Evolutionary conservation across 208 protist genomes (phyloP).

Genomic region (Crithidia bombi): DNA sequence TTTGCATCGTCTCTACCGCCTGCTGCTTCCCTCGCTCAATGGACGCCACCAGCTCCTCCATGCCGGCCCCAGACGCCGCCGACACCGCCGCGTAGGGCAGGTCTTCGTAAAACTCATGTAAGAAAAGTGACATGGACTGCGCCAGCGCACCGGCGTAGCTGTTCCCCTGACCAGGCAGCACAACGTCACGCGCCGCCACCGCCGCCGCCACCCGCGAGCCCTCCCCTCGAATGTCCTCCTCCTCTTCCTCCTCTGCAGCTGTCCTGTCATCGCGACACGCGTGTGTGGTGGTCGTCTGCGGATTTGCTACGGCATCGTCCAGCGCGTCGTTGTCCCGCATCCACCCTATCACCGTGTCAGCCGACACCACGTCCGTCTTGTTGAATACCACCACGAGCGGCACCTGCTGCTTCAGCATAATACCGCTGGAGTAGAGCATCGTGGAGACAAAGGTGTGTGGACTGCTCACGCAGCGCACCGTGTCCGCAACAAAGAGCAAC

Average conservation of each 20-base stretch:
- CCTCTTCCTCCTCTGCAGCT: conserved; percentile 10
- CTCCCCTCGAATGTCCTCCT: conserved; percentile 13
- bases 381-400: conserved; percentile 99
- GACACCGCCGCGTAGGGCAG: conserved; percentile 93
- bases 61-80: conserved; percentile 91
- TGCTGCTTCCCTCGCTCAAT: conserved; percentile 78
- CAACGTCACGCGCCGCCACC: conserved; percentile 11
- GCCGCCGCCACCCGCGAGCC: conserved; percentile 23
- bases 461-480: conserved; percentile 84
- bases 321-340: conserved; percentile 95
- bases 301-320: conserved; percentile 69
- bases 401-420: conserved; percentile 98
- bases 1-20: conserved; percentile 56
- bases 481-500: conserved; percentile 98
- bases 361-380: conserved; percentile 95
- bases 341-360: conserved; percentile 90
- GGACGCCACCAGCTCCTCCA: conserved; percentile 86
- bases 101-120: conserved; percentile 98
- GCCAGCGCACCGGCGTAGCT: conserved; percentile 92
- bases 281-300: conserved; percentile 1
- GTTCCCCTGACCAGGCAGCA: conserved; percentile 11
- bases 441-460: conserved; percentile 99
- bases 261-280: background rate
- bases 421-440: conserved; percentile 99
- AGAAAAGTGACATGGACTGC: conserved; percentile 95